phyloP scores from a whole-genome alignment of 345 rosid genomes.

The Nasturtium officinale region DNA sequence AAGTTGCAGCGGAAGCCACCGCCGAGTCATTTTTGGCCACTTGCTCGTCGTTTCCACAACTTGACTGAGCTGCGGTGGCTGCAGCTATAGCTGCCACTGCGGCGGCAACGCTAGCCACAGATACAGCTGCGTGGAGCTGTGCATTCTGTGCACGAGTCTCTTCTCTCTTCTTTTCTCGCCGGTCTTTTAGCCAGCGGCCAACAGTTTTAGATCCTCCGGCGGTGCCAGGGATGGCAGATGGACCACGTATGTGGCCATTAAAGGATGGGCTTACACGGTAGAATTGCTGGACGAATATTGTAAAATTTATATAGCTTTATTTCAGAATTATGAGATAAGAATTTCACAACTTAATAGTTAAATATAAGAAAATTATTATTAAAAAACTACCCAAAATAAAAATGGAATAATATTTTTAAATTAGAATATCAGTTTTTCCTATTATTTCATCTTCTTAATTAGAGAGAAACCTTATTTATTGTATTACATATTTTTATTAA shows the following conservation, averaged over 20 bases:
- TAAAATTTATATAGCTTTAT: not conserved
- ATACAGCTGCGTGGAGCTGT: constrained; percentile 76
- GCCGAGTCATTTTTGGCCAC: constrained; percentile 75
- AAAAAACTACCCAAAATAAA: too few relatives aligned
- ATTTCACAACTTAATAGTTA: not conserved
- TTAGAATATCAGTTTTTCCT: not conserved
- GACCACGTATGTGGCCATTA: constrained; percentile 34
- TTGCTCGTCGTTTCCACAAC: constrained; percentile 66
- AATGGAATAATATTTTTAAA: not conserved
- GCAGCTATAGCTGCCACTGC: constrained; percentile 83
- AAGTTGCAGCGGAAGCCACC: constrained; percentile 76
- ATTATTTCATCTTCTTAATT: too few relatives aligned
- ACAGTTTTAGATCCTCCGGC: constrained; percentile 66
- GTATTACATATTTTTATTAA: too few relatives aligned
- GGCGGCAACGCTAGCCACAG: constrained; percentile 81
- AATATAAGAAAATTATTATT: not conserved
- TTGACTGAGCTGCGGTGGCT: constrained; percentile 67
- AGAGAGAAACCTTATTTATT: not conserved
- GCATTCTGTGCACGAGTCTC: constrained; percentile 78
- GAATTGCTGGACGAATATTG: constrained; percentile 52
- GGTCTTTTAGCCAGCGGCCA: constrained; percentile 79
- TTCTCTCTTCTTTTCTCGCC: constrained; percentile 84
- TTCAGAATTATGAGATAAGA: not conserved
- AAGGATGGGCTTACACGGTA: constrained; percentile 56
- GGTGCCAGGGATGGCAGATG: constrained; percentile 38